A percentile compares a stretch with the other conserved stretches of the same genome.
phyloP scores from a whole-genome alignment of 139 green algal species.

The Spirogloea muscicola region DNA sequence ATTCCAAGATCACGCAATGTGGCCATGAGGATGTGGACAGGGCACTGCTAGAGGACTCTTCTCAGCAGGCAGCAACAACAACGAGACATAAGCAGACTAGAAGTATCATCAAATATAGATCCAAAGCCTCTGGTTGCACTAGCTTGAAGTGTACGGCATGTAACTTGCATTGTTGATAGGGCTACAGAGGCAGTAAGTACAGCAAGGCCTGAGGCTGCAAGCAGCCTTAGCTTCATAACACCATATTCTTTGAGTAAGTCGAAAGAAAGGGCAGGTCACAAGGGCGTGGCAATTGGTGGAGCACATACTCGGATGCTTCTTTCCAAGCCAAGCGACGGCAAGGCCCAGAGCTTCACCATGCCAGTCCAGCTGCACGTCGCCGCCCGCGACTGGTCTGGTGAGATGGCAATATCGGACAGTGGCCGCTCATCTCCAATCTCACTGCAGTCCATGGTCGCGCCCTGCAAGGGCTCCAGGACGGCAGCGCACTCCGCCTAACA shows the following conservation, averaged over 20 bases:
- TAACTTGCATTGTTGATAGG: no score
- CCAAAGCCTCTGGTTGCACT: no score
- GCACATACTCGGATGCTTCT: background rate
- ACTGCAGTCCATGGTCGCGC: conserved; percentile 41
- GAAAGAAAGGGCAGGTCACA: background rate
- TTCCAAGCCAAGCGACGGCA: background rate
- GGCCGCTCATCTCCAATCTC: conserved; percentile 88
- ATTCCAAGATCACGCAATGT: background rate
- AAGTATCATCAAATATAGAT: no score
- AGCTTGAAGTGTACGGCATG: no score
- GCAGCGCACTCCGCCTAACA: conserved; percentile 24
- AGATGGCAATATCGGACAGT: conserved; percentile 70
- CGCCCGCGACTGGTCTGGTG: conserved; percentile 60
- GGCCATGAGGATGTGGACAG: background rate
- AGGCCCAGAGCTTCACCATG: conserved; percentile 66
- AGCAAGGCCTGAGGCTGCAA: background rate
- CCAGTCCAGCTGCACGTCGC: conserved; percentile 74
- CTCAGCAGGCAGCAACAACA: no score
- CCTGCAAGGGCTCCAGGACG: background rate
- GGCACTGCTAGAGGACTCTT: background rate
- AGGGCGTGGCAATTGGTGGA: background rate
- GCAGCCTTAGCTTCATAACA: background rate
- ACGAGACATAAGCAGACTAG: no score
- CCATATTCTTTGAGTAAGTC: background rate
- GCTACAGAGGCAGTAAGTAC: background rate